phyloP scores from a whole-genome alignment of 2,329 filamentous ascomycete genomes.

The Trichoderma cornu-damae region DNA sequence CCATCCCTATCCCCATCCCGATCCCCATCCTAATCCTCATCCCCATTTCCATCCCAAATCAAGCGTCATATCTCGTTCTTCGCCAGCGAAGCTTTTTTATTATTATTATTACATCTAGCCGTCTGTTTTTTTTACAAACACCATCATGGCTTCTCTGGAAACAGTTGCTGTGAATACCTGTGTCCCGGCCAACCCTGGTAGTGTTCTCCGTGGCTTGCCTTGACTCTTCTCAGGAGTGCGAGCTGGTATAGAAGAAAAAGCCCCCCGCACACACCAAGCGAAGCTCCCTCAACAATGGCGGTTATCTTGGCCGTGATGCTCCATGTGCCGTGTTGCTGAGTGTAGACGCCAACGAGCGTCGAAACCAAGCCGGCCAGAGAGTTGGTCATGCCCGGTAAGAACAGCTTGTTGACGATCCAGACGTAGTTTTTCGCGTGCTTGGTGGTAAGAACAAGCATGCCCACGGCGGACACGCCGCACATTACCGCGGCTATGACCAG shows the following conservation, averaged over 20 bases:
- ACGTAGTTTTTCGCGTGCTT: constrained; percentile 46
- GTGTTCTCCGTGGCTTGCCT: constrained; percentile 27
- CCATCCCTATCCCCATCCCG: background rate
- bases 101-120: background rate
- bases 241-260: constrained; percentile 32
- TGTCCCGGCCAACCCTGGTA: constrained; percentile 22
- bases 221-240: constrained; percentile 30
- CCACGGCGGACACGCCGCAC: constrained; percentile 32
- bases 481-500: constrained; percentile 41
- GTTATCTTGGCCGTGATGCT: constrained; percentile 37
- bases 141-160: background rate
- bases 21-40: background rate
- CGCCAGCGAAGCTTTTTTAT: background rate
- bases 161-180: constrained; percentile 8
- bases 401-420: constrained; percentile 49
- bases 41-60: background rate
- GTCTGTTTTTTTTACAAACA: background rate
- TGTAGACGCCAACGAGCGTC: constrained; percentile 46
- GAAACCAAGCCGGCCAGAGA: constrained; percentile 46
- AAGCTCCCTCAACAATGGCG: constrained; percentile 34
- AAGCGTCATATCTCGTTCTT: background rate
- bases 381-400: constrained; percentile 43
- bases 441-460: constrained; percentile 41
- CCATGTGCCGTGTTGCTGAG: constrained; percentile 42
- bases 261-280: constrained; percentile 25